These are phyloP conservation scores for Agrostemma githago DNA, from an alignment of 148 eudicot genomes.

Conservation along the genomic window DNA sequence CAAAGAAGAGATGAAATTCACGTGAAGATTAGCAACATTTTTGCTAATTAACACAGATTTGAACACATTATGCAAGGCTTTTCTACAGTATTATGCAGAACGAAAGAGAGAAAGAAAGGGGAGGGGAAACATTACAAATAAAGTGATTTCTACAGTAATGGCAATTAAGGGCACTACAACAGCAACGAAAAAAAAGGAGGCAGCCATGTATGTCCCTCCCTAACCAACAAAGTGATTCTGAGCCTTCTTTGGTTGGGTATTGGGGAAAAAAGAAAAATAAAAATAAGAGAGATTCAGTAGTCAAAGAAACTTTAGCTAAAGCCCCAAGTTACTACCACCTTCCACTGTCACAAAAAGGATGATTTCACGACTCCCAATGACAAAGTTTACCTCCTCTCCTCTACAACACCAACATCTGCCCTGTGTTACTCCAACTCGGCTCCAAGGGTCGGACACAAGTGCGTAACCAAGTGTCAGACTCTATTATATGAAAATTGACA, in stretches of 20 bases:
- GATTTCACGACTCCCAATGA: conserved; percentile 23
- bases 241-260: conserved; percentile 27
- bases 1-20: no score
- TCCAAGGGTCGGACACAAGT: no score
- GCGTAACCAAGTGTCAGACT: no score
- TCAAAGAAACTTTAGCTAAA: conserved; percentile 45
- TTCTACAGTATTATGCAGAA: not conserved
- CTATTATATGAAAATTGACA: no score
- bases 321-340: conserved; percentile 22
- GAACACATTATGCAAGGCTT: not conserved
- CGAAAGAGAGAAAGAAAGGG: not conserved
- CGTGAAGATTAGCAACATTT: no score
- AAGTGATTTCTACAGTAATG: conserved; percentile 6
- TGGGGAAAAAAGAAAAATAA: conserved; percentile 10
- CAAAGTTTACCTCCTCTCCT: not conserved
- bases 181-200: conserved; percentile 19
- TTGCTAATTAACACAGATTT: no score
- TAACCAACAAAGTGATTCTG: conserved; percentile 32
- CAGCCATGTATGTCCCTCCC: conserved; percentile 20
- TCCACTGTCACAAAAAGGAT: conserved; percentile 9
- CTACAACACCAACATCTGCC: not conserved
- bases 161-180: conserved; percentile 14
- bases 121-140: not conserved
- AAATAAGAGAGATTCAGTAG: conserved; percentile 42
- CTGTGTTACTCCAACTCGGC: not conserved